Evolutionary conservation across 768 basidiomycete genomes (phyloP).

Genomic region (Ramaria rubella): DNA sequence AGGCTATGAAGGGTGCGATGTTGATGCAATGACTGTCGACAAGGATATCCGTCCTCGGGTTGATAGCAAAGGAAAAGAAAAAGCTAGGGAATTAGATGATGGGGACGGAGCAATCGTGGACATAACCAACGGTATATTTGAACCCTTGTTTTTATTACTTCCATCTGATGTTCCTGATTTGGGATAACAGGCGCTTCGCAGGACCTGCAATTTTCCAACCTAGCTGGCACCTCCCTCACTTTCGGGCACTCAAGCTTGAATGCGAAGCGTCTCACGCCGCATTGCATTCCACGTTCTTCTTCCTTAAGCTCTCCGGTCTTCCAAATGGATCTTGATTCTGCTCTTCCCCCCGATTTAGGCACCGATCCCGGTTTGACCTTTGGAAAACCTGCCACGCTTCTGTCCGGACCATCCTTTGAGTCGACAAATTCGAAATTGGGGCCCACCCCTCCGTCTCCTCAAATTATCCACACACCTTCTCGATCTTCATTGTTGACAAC

Average conservation of each 20-base stretch:
- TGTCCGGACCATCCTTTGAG: conserved; percentile 1
- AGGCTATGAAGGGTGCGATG: not conserved
- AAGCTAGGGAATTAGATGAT: conserved; percentile 18
- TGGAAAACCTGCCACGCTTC: conserved; percentile 1
- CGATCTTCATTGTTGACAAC: not conserved
- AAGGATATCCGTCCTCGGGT: not conserved
- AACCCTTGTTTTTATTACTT: conserved; percentile 1
- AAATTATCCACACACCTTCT: not conserved
- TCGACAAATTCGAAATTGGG: conserved; percentile 1
- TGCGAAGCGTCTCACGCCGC: not conserved
- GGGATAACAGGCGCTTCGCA: not conserved
- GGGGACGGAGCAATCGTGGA: conserved; percentile 25
- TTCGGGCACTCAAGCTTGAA: not conserved
- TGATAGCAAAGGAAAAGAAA: conserved; percentile 31
- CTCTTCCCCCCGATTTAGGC: not conserved
- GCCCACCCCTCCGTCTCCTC: not conserved
- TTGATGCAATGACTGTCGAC: not conserved
- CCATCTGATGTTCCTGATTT: conserved; percentile 6
- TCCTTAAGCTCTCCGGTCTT: too few relatives aligned
- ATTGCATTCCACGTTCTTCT: too few relatives aligned
- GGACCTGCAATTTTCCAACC: not conserved
- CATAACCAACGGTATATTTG: conserved; percentile 39
- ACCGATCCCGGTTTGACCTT: too few relatives aligned
- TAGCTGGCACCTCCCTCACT: not conserved
- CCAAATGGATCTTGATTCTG: too few relatives aligned